Percentiles rank a stretch among this genome's conserved stretches.
These are phyloP conservation scores for Cladophialophora immunda DNA, from an alignment of 2,329 filamentous ascomycete genomes.

Conservation along the genomic window DNA sequence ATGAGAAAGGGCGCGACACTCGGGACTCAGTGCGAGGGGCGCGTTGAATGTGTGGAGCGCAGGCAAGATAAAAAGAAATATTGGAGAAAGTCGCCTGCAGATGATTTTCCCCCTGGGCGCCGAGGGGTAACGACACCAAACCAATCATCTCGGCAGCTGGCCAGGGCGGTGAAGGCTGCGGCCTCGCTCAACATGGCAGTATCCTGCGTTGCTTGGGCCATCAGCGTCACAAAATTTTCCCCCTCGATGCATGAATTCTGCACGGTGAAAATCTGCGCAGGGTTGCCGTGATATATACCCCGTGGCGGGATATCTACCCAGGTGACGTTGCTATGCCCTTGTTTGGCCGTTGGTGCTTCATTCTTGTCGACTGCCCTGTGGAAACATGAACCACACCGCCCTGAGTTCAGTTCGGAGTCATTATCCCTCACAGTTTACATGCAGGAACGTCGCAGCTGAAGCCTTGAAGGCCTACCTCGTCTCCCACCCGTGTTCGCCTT, in stretches of 20 bases:
- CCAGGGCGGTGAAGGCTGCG: slow-evolving; percentile 10
- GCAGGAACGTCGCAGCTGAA: slow-evolving; percentile 42
- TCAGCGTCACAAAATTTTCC: slow-evolving; percentile 15
- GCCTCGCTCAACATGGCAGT: neutral
- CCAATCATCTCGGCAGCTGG: neutral
- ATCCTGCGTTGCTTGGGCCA: neutral
- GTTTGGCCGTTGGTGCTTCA: slow-evolving; percentile 3
- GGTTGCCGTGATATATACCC: neutral
- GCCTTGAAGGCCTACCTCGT: slow-evolving; percentile 31
- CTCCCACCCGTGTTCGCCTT: slow-evolving; percentile 7
- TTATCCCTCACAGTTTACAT: slow-evolving; percentile 40
- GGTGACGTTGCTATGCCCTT: neutral
- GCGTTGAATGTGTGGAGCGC: neutral
- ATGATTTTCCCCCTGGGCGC: neutral
- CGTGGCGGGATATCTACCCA: neutral
- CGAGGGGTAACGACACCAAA: neutral
- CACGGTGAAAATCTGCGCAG: slow-evolving; percentile 2
- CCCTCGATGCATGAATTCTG: neutral
- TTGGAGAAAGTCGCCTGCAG: no score
- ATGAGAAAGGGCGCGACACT: neutral
- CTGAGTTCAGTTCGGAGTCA: slow-evolving; percentile 37
- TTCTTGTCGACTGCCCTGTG: slow-evolving; percentile 32
- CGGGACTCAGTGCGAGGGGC: neutral
- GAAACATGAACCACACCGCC: slow-evolving; percentile 49
- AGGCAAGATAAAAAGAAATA: neutral